Conservation (phyloP, 495 filamentous ascomycete genomes). For the Xylaria bambusicola region DNA sequence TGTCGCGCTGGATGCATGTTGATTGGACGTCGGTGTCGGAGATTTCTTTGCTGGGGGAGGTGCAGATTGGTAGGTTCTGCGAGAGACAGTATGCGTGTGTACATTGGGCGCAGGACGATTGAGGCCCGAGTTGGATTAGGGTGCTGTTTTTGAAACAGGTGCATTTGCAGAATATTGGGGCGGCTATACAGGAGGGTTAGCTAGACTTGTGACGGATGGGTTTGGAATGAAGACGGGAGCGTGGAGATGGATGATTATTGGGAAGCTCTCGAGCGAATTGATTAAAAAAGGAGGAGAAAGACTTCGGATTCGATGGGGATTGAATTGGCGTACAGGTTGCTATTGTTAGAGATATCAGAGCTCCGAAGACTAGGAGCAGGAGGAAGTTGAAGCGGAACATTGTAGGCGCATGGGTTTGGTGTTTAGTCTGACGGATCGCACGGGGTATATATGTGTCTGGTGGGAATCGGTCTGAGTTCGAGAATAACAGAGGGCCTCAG, state of each 20-base stretch:
- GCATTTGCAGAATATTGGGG: conserved; percentile 97
- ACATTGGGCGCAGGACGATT: conserved; percentile 73
- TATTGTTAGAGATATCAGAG: conserved; percentile 32
- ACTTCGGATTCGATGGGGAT: too few species aligned
- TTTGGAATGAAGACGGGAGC: background rate
- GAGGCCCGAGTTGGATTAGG: conserved; percentile 71
- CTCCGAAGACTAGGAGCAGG: conserved; percentile 33
- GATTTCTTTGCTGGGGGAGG: conserved; percentile 48
- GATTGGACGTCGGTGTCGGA: conserved; percentile 80
- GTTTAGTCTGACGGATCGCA: too few species aligned
- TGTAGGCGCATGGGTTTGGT: background rate
- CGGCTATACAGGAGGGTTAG: conserved; percentile 28
- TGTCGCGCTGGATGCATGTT: conserved; percentile 92
- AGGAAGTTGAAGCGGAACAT: conserved; percentile 40
- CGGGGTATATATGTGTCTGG: too few species aligned
- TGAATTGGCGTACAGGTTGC: conserved; percentile 39
- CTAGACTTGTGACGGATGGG: background rate
- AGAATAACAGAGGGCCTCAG: too few species aligned
- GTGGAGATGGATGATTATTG: conserved; percentile 14
- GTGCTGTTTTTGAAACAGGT: conserved; percentile 90
- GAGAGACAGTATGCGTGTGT: conserved; percentile 87
- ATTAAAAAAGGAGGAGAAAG: background rate
- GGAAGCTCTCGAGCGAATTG: too few species aligned
- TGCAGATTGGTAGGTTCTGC: conserved; percentile 83
- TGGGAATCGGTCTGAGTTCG: too few species aligned